Evolutionary conservation across 306 rosid genomes (phyloP).

Genomic region (Argentina anserina): DNA sequence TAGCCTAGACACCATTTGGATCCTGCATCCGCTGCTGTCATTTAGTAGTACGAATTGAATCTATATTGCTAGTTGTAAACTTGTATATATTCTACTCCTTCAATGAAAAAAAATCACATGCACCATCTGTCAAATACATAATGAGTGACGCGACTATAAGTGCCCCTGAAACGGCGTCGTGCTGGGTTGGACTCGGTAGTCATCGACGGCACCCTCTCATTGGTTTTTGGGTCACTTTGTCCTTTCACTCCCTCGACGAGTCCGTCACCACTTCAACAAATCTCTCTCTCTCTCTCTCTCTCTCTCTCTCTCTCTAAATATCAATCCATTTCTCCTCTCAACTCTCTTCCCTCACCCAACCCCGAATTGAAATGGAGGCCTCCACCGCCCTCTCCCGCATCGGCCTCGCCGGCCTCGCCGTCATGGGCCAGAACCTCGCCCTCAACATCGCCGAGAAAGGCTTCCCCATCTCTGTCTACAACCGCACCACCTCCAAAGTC

Average conservation of each 20-base stretch:
- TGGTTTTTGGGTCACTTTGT: slow-evolving; percentile 24
- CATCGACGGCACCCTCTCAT: slow-evolving; percentile 9
- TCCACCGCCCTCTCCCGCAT: slow-evolving; percentile 68
- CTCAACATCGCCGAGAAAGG: slow-evolving; percentile 95
- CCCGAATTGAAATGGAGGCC: slow-evolving; percentile 53
- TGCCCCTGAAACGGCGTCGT: slow-evolving; percentile 10
- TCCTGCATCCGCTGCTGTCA: too few species aligned
- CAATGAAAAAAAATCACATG: too few species aligned
- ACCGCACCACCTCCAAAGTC: slow-evolving; percentile 78
- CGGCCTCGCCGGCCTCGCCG: slow-evolving; percentile 90
- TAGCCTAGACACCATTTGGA: too few species aligned
- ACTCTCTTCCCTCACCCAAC: background rate
- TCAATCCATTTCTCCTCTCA: too few species aligned
- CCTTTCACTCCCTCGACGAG: slow-evolving; percentile 85
- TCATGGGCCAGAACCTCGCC: slow-evolving; percentile 97
- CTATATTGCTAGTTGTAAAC: too few species aligned
- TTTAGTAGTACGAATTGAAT: too few species aligned
- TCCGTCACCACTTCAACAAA: slow-evolving; percentile 42
- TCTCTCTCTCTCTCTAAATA: too few species aligned
- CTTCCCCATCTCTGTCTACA: slow-evolving; percentile 94
- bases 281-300: background rate
- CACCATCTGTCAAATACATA: too few species aligned
- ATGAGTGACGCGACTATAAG: too few species aligned
- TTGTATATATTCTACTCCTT: too few species aligned
- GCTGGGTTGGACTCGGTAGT: background rate